Evolutionary conservation across 805 yeast species (phyloP), one percentile per base, ranked within the genome.

Genomic region (Yarrowia divulgata): DNA sequence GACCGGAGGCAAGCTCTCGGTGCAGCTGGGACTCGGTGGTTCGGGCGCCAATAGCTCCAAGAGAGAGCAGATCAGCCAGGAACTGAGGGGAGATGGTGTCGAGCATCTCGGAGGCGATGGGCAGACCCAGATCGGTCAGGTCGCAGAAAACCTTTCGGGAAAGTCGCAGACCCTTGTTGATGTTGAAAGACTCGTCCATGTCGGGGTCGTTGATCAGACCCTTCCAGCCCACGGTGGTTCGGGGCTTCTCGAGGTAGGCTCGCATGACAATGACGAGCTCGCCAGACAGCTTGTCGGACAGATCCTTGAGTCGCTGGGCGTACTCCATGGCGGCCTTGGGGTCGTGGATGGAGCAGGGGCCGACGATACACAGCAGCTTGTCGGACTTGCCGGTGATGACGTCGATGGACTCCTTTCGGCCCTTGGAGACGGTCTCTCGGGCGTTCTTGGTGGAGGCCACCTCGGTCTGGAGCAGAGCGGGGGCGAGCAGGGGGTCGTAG

Each of bases 221-320:
- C 81, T 94, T 94, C 99, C 99, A 94, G 73, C 99, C 99, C 69
- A 94, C 98, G 32, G 98, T 94, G 72, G 99, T 94, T 84, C 99
- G 90, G 76, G 99, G 99, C 81, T 94, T 94, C 82, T 94, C 99
- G 74, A 94, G 85, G 85, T 94, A 94, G 8, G 98, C 98, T 83
- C 99, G 90, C 99, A 94, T 94, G 72, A 94, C 86, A 70, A 94
- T 85, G 69, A 88, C 90, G 69, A 94, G 84, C 73, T 94, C 98
- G 68, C 83, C 86, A 71, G 87, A 79, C 72, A 91, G 85, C 79
- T 90, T 91, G 45, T 87, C 90, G 45, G 92, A 82, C 69, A 91
- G 81, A 70, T 81, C 81, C 78, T 86, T 85, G 74, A 94, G 84
- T 73, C 89, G 85, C 46, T 79, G 79, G 71, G 94, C 96, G 81